Evolutionary conservation across 768 basidiomycete genomes (phyloP).

Genomic region (Boletus huronensis): DNA sequence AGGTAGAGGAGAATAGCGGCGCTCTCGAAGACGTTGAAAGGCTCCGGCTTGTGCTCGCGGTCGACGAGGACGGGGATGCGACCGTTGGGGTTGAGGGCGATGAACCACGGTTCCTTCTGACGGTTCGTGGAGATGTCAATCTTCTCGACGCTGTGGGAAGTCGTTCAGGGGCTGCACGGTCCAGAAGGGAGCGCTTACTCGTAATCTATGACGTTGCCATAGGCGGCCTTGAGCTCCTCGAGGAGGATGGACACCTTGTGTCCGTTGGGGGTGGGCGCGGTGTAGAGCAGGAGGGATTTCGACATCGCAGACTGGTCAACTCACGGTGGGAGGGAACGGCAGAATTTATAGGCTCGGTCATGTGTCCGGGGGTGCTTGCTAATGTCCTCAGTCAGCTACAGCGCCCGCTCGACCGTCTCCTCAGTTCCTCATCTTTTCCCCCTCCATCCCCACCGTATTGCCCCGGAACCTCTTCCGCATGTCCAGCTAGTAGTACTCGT

Average conservation of each 20-base stretch:
- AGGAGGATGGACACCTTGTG: slow-evolving; percentile 47
- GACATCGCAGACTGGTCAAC: slow-evolving; percentile 15
- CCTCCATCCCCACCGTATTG: slow-evolving; percentile 55
- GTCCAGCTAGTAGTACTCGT: slow-evolving; percentile 50
- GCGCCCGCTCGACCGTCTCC: neutral
- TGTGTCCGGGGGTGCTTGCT: slow-evolving; percentile 18
- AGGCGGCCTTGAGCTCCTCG: slow-evolving; percentile 59
- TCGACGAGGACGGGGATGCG: slow-evolving; percentile 70
- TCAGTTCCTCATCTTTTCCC: slow-evolving; percentile 11
- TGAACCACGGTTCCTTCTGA: slow-evolving; percentile 84
- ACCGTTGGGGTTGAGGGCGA: slow-evolving; percentile 70
- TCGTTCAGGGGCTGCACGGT: neutral
- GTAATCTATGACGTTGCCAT: slow-evolving; percentile 45
- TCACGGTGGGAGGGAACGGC: neutral
- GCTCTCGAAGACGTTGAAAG: slow-evolving; percentile 72
- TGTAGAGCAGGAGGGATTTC: slow-evolving; percentile 32
- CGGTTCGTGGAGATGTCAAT: slow-evolving; percentile 59
- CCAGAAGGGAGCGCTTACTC: slow-evolving; percentile 35
- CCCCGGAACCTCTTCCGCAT: slow-evolving; percentile 84
- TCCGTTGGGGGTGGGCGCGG: slow-evolving; percentile 58
- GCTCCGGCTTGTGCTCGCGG: slow-evolving; percentile 44
- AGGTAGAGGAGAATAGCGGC: slow-evolving; percentile 85
- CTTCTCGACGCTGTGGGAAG: slow-evolving; percentile 39
- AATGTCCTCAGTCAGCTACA: slow-evolving; percentile 14
- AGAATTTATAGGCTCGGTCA: slow-evolving; percentile 16